Evolutionary conservation across 352 stramenopile genomes (phyloP), one percentile per base, ranked within the genome.

Genomic region (Phytopythium kandeliae): DNA sequence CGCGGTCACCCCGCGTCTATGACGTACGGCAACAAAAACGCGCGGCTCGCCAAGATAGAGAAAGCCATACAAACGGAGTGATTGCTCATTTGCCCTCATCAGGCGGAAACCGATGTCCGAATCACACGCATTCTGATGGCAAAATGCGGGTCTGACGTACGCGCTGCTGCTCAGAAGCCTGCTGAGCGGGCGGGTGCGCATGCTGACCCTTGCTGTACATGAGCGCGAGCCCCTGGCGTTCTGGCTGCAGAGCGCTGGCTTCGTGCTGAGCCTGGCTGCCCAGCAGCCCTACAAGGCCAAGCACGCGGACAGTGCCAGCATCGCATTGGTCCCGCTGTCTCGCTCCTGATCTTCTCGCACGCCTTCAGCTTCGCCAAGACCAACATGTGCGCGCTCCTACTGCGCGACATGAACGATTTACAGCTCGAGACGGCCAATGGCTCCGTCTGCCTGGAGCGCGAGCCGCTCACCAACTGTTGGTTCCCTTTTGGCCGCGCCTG

Each of bases 191-290:
- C n/a, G n/a, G n/a, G n/a, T n/a, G n/a, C n/a, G n/a, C n/a, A n/a
- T n/a, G n/a, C n/a, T n/a, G n/a, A n/a, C n/a, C n/a, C n/a, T n/a
- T n/a, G n/a, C n/a, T n/a, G n/a, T n/a, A n/a, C n/a, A n/a, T n/a
- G n/a, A n/a, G n/a, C n/a, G n/a, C n/a, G n/a, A n/a, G n/a, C n/a
- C n/a, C 68, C 68, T 89, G 44, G 62, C 69, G 56, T 91, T 84
- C 59, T 91, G 80, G 80, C 53, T 91, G 58, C 80, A 91, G 65
- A 80, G 77, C 61, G 80, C 88, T 57, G 80, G 89, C 65, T 89
- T 88, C 48, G 86, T 91, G 78, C 80, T 91, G 46, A 86, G 81
- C 54, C 26, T 91, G 52, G 85, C 80, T 53, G 88, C 85, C 65
- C 82, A 74, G 17, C 78, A 91, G n/a, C n/a, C n/a, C 64, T 91